Evolutionary conservation across 441 rosid genomes (phyloP), one percentile per base, ranked within the genome.

Genomic region (Mallotus japonicus): DNA sequence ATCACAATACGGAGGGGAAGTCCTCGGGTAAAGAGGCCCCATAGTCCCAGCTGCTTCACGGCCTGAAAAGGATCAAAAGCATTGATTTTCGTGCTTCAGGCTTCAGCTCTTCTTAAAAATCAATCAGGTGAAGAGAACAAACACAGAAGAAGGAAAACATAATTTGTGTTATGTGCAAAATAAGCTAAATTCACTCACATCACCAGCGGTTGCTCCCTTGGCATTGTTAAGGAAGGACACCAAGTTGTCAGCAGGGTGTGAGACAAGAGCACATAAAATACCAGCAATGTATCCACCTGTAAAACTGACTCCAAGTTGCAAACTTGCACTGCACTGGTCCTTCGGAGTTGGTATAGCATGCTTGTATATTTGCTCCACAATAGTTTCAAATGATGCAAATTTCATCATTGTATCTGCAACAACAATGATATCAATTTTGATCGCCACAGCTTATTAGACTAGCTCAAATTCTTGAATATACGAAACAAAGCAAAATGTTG

Each of bases 181-280:
- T 8, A 22, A n/a, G 46, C 46, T 14, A 5, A 34, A 58, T 70
- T 78, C 51, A 82, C 96, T 85, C 77, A 91, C 97, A 81, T 93
- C 98, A 24, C 83, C 80, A 65, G 87, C 92, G 0, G 94, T 93
- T 50, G 98, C 94, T 37, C 98, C 99, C 72, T 93, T 88, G 57
- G 97, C 90, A 61, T 90, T 95, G 87, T 93, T 95, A 82, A 95
- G 98, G 80, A 93, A 95, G n/a, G 98, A 95, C 1, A 95, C 99
- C 59, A 95, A 83, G 75, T 91, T 95, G 79, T 95, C 99, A 0
- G 99, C 99, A 8, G 98, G 99, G 73, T 95, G 99, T 4, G 99
- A 95, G 53, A 95, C 93, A 22, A 88, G 12, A 2, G 94, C 95
- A 71, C 98, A 95, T 72, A 93, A 81, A 50, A 93, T 82, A 51